A percentile compares a stretch with the other conserved stretches of the same genome.
phyloP scores from a whole-genome alignment of 495 filamentous ascomycete genomes.

The Hypoxylon lienhwacheense region DNA sequence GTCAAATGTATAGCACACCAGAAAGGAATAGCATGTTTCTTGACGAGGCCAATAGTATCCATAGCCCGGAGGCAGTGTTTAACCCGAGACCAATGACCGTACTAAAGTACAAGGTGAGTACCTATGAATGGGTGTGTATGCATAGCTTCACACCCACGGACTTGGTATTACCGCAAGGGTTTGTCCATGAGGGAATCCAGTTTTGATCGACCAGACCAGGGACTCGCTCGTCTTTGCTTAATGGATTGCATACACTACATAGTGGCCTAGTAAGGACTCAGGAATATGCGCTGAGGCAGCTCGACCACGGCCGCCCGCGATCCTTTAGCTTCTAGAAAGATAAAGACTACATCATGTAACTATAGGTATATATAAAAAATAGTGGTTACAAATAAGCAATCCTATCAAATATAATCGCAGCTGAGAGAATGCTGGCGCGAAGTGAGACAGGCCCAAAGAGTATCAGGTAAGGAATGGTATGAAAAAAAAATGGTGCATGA shows the following conservation, averaged over 20 bases:
- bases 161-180: slow-evolving; percentile 12
- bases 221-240: slow-evolving; percentile 11
- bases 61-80: slow-evolving; percentile 38
- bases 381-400: slow-evolving; percentile 3
- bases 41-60: slow-evolving; percentile 27
- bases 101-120: slow-evolving; percentile 27
- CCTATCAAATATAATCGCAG: slow-evolving; percentile 4
- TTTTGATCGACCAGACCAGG: slow-evolving; percentile 16
- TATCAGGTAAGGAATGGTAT: too few species aligned
- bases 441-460: slow-evolving; percentile 24
- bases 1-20: slow-evolving; percentile 26
- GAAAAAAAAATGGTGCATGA: not conserved
- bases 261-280: slow-evolving; percentile 1
- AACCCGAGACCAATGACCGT: slow-evolving; percentile 31
- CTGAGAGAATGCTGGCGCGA: slow-evolving; percentile 11
- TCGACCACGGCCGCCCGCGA: slow-evolving; percentile 8
- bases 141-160: slow-evolving; percentile 26
- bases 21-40: slow-evolving; percentile 40
- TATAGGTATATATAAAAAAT: not conserved
- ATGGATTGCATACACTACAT: too few species aligned
- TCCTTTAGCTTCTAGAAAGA: too few species aligned
- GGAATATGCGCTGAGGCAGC: not conserved
- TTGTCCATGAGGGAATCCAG: slow-evolving; percentile 24
- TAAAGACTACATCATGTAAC: too few species aligned
- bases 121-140: slow-evolving; percentile 14